Evolutionary conservation across 345 rosid species (phyloP).

Genomic region (Iberis pinnata): DNA sequence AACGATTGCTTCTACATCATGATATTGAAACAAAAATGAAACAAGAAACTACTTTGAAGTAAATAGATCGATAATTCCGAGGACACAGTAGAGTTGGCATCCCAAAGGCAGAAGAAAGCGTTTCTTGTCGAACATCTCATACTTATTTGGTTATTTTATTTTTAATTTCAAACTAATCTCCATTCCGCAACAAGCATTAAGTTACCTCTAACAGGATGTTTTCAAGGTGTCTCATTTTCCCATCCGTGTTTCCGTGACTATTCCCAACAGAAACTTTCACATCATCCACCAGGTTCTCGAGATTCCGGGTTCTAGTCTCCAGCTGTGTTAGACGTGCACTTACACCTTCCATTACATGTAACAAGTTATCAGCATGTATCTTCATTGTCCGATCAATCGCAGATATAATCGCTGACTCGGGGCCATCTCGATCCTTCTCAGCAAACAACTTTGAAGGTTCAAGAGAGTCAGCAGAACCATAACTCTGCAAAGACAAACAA

Average conservation of each 20-base stretch:
- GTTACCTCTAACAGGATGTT: slow-evolving; percentile 74
- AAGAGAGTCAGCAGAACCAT: slow-evolving; percentile 27
- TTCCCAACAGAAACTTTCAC: slow-evolving; percentile 68
- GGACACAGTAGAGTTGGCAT: too few species aligned
- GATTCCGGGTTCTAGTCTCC: slow-evolving; percentile 61
- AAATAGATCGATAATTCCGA: too few species aligned
- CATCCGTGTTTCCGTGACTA: slow-evolving; percentile 73
- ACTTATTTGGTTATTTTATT: too few species aligned
- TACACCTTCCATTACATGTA: slow-evolving; percentile 62
- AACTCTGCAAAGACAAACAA: slow-evolving; percentile 36
- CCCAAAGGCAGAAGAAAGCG: too few species aligned
- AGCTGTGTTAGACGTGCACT: slow-evolving; percentile 73
- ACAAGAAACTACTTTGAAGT: too few species aligned
- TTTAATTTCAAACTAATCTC: background rate
- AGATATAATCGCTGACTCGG: slow-evolving; percentile 37
- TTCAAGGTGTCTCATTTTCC: slow-evolving; percentile 78
- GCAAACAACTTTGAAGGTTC: slow-evolving; percentile 30
- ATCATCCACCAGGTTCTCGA: slow-evolving; percentile 75
- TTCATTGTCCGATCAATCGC: slow-evolving; percentile 70
- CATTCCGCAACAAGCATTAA: background rate
- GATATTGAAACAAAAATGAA: too few species aligned
- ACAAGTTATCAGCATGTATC: slow-evolving; percentile 59
- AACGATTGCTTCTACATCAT: too few species aligned
- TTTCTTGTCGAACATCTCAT: too few species aligned
- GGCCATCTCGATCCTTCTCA: slow-evolving; percentile 46